Conservation (phyloP, 192 early-diverging fungal genomes). For the Coemansia sp. region DNA sequence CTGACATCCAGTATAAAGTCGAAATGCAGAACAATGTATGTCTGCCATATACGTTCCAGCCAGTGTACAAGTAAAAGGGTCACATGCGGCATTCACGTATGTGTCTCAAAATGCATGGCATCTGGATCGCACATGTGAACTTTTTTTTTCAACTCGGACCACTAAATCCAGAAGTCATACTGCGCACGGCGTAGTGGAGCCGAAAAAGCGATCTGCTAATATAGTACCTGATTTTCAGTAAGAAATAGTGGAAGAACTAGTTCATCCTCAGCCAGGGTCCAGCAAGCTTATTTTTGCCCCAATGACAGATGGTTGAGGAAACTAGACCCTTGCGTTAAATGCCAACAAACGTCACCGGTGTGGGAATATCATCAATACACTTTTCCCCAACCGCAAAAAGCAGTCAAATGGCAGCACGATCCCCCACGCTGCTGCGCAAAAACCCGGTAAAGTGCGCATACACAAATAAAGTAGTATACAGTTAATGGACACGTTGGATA, state of each 20-base stretch:
- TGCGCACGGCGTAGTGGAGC: background rate
- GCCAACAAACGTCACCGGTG: background rate
- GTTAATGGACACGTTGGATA: too few species aligned
- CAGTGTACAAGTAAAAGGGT: background rate
- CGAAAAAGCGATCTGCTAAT: background rate
- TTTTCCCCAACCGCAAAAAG: too few species aligned
- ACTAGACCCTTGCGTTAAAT: background rate
- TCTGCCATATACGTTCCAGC: too few species aligned
- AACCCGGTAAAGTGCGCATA: too few species aligned
- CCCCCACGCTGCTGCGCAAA: too few species aligned
- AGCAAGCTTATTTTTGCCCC: background rate
- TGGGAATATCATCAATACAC: background rate
- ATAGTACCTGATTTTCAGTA: background rate
- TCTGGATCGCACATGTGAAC: background rate
- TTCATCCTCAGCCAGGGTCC: too few species aligned
- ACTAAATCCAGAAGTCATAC: slow-evolving; percentile 4
- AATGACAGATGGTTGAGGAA: slow-evolving; percentile 1
- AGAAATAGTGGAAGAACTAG: background rate
- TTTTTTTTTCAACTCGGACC: background rate
- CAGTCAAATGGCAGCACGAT: too few species aligned
- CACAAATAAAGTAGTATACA: too few species aligned
- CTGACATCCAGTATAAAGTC: background rate
- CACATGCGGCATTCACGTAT: background rate
- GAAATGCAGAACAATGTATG: background rate
- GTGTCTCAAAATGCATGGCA: slow-evolving; percentile 3